Evolutionary conservation across 1,139 yeast genomes (phyloP), one percentile per base, ranked within the genome.

Genomic region (Schizosaccharomyces versatilis): DNA sequence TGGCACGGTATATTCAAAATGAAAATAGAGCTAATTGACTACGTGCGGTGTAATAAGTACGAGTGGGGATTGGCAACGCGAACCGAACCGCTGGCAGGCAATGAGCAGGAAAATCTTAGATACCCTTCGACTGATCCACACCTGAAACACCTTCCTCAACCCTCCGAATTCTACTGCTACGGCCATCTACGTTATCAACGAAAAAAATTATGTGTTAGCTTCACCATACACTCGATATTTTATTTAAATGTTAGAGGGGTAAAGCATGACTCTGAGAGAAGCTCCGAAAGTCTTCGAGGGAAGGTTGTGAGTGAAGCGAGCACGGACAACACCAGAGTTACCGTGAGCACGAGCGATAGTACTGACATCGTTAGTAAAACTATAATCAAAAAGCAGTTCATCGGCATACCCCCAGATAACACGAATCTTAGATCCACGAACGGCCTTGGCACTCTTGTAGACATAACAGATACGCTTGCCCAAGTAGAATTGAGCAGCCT

Each of bases 231-330:
- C 12, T 14, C 41, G 14, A 12, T 39, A 44, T 44, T 44, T 44
- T 54, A 53, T 52, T 84, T 88, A 90, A 82, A 90, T 90, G 94
- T 83, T 88, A 68, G 97, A 90, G 77, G 98, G 98, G 85, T 90
- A 90, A 77, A 90, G 88, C 59, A 57, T 57, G 79, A 90, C 81
- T 81, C 98, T 85, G 73, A 90, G 97, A 66, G 95, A 83, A 72
- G 98, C 96, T 78, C 98, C 98, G 73, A 90, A 86, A 68, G 97
- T 85, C 84, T 88, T 86, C 69, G 98, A 88, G 75, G 98, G 98
- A 72, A 90, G 83, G 90, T 90, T 90, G 77, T 84, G 81, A 78
- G 84, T 88, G 94, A 90, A 90, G 78, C 80, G 84, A 71, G 98
- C 98, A 78, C 98, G 90, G 68, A 90, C 96, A 67, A 84, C 77